phyloP scores from a whole-genome alignment of 148 eudicot species.

The Selenicereus undatus region DNA sequence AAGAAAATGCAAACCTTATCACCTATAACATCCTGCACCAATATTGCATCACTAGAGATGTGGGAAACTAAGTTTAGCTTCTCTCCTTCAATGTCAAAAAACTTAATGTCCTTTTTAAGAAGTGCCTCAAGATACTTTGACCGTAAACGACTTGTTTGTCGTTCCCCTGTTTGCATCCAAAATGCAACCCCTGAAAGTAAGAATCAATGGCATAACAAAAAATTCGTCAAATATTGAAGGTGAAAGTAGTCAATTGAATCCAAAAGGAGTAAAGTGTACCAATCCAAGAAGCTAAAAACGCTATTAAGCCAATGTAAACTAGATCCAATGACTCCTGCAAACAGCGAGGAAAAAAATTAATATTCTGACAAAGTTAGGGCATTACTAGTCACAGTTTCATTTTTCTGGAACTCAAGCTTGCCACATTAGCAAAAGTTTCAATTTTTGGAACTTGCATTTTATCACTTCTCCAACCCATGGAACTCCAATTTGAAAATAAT shows the following conservation, averaged over 20 bases:
- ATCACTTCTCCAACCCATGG: no score
- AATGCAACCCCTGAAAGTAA: slow-evolving; percentile 51
- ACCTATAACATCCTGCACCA: slow-evolving; percentile 63
- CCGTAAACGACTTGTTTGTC: slow-evolving; percentile 48
- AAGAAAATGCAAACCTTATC: slow-evolving; percentile 45
- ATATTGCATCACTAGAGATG: slow-evolving; percentile 54
- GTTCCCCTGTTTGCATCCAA: slow-evolving; percentile 67
- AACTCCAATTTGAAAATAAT: no score
- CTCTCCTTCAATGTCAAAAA: slow-evolving; percentile 51
- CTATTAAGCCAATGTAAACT: slow-evolving; percentile 55
- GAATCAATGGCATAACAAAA: neutral
- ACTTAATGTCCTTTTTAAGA: slow-evolving; percentile 38
- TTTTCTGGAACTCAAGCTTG: no score
- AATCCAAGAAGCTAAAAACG: slow-evolving; percentile 53
- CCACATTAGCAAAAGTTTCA: no score
- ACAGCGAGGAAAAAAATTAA: neutral
- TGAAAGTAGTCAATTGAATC: neutral
- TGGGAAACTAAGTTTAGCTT: slow-evolving; percentile 39
- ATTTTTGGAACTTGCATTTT: no score
- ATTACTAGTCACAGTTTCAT: no score
- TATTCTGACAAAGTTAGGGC: neutral
- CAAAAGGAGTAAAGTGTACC: slow-evolving; percentile 33
- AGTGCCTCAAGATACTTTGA: slow-evolving; percentile 47
- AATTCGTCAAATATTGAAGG: neutral
- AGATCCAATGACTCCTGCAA: slow-evolving; percentile 62